A percentile compares a stretch with the other conserved stretches of the same genome.
Evolutionary conservation across 208 protist species (phyloP).

Genomic region (Wallacemonas collosoma): DNA sequence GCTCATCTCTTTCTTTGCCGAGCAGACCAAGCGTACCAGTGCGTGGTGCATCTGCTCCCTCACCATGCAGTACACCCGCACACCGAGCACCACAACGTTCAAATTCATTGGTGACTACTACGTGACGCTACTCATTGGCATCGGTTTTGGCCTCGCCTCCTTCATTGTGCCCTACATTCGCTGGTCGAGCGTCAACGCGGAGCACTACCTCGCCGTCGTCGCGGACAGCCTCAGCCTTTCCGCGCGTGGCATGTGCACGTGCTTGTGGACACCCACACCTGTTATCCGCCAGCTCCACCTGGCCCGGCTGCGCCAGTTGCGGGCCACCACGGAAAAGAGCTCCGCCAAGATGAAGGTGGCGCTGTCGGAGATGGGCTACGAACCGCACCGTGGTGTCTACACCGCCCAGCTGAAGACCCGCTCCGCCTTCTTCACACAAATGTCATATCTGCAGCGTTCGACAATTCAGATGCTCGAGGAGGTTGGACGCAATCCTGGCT

Average conservation of each 20-base stretch:
- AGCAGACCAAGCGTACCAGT: slow-evolving; percentile 71
- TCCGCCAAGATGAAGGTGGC: slow-evolving; percentile 41
- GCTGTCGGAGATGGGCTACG: slow-evolving; percentile 76
- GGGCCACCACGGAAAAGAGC: slow-evolving; percentile 52
- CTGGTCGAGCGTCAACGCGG: slow-evolving; percentile 82
- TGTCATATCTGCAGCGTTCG: slow-evolving; percentile 66
- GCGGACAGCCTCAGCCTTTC: slow-evolving; percentile 81
- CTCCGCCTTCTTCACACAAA: slow-evolving; percentile 54
- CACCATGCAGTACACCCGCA: slow-evolving; percentile 72
- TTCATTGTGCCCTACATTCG: slow-evolving; percentile 84
- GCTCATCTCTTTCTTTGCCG: slow-evolving; percentile 63
- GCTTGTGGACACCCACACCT: slow-evolving; percentile 72
- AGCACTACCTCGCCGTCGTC: slow-evolving; percentile 64
- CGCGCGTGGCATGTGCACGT: slow-evolving; percentile 70
- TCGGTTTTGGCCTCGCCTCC: slow-evolving; percentile 68
- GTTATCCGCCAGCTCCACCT: slow-evolving; percentile 78
- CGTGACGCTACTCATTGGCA: slow-evolving; percentile 71
- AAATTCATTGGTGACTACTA: slow-evolving; percentile 76
- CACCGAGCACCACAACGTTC: slow-evolving; percentile 47
- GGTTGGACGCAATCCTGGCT: slow-evolving; percentile 53
- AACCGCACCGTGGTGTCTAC: slow-evolving; percentile 77
- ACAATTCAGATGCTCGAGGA: slow-evolving; percentile 80
- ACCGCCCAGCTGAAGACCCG: slow-evolving; percentile 59
- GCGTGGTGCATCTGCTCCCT: slow-evolving; percentile 70
- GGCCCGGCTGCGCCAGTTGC: slow-evolving; percentile 74